Base-by-base conservation (phyloP, 2,329 filamentous ascomycete species). In the Colletotrichum somersetense region DNA sequence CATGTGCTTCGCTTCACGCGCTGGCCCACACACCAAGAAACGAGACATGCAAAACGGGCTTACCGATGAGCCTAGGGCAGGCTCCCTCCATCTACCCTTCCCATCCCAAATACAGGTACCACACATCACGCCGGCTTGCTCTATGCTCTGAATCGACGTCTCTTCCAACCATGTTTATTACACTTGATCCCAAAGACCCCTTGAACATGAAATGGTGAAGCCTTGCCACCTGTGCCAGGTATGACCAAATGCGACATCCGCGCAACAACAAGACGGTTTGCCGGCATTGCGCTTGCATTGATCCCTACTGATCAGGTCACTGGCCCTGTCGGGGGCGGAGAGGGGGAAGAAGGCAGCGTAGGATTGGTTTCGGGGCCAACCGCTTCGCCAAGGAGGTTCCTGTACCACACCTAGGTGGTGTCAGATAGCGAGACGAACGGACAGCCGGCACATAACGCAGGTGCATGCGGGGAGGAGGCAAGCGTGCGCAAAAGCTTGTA, bases 251-350 rank as follows among this genome's bases (percentile, higher is more conserved):
- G 16, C 18, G 62, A 40, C 50, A 53, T 35, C 18, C 46, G 56
- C 40, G 30, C 40, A 42, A 23, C 35, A 42, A 23, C 35, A 42
- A 16, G 56, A 14, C 35, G 14, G 33, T 42, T 26, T 38, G 14
- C n/a, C 38, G 20, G 38, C 20, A 23, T 35, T 35, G 35, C 16
- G 14, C n/a, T 26, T 20, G 35, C 10, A 26, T 11, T 26, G 33
- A 23, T 40, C 26, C 35, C 58, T 18, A 20, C 12, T 33, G 26
- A 62, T 35, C 64, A 57, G 63, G 56, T 50, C 18, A 67, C 50
- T 50, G 38, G 23, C 38, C 30, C 38, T 35, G 35, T 6, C 38
- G 50, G 18, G 16, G 50, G 20, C 23, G 16, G 33, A 50, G 30
- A 20, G 30, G 40, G 30, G 11, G 23, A 5, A 16, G 18, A 30